These are phyloP conservation scores for Misopates orontium DNA, from an alignment of 257 asterid genomes.

Conservation along the genomic window DNA sequence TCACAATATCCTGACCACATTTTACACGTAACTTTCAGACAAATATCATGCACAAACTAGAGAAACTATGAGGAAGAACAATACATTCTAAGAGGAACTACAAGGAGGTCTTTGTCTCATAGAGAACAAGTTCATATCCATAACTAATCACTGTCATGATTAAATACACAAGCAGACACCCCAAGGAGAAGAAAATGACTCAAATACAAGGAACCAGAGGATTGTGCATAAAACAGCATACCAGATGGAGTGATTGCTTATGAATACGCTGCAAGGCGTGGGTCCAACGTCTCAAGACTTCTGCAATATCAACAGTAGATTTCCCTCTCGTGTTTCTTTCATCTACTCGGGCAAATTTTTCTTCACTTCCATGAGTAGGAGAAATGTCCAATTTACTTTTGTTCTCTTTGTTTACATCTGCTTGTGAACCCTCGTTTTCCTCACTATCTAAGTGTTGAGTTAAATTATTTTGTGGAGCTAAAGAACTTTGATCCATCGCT, in stretches of 20 bases:
- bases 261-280: constrained; percentile 97
- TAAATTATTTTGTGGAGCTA: constrained; percentile 50
- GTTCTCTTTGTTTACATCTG: constrained; percentile 42
- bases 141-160: background rate
- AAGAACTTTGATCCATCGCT: constrained; percentile 92
- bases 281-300: constrained; percentile 96
- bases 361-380: constrained; percentile 53
- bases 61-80: background rate
- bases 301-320: constrained; percentile 94
- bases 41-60: no score
- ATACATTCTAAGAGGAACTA: background rate
- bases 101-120: constrained; percentile 4
- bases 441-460: constrained; percentile 55
- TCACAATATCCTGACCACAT: no score
- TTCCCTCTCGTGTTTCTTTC: constrained; percentile 80
- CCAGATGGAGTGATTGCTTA: constrained; percentile 89
- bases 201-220: constrained; percentile 19
- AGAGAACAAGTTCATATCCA: constrained; percentile 3
- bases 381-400: constrained; percentile 37
- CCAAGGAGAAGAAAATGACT: constrained; percentile 8
- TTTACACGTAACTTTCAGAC: no score
- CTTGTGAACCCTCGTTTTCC: constrained; percentile 51
- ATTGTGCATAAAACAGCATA: constrained; percentile 38
- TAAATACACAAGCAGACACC: constrained; percentile 11
- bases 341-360: constrained; percentile 52